These are phyloP conservation scores for Boehmeria nivea DNA, from an alignment of 306 rosid species.

Conservation along the genomic window DNA sequence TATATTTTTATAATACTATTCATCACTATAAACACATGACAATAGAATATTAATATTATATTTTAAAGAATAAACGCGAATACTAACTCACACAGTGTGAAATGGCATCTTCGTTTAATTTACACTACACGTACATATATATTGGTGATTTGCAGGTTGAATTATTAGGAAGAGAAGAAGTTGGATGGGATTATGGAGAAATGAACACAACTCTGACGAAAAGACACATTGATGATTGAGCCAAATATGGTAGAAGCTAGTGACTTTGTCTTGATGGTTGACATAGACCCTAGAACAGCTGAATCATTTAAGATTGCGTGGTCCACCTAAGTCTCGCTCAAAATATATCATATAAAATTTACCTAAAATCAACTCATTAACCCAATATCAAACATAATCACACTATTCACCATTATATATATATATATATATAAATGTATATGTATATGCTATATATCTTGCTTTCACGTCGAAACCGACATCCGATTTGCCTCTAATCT, in stretches of 20 bases:
- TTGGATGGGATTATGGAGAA: neutral
- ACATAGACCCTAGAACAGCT: constrained; percentile 11
- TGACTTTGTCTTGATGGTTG: constrained; percentile 4
- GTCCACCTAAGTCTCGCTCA: constrained; percentile 6
- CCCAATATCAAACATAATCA: neutral
- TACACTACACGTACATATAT: no score
- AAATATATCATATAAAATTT: neutral
- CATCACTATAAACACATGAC: no score
- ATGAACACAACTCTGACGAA: neutral
- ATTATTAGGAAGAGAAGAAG: neutral
- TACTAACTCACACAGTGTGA: no score
- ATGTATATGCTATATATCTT: neutral
- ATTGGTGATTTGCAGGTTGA: no score
- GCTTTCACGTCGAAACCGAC: constrained; percentile 13
- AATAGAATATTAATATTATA: no score
- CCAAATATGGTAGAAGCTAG: neutral
- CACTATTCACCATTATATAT: neutral
- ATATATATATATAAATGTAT: neutral
- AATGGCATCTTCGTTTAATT: no score
- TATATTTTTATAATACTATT: no score
- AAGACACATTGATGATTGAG: constrained; percentile 5
- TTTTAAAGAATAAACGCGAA: no score
- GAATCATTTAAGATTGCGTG: constrained; percentile 13
- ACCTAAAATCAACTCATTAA: neutral
- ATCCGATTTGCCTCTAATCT: constrained; percentile 4